Conservation (phyloP, 148 eudicot species). For the Heliamphora exappendiculata region DNA sequence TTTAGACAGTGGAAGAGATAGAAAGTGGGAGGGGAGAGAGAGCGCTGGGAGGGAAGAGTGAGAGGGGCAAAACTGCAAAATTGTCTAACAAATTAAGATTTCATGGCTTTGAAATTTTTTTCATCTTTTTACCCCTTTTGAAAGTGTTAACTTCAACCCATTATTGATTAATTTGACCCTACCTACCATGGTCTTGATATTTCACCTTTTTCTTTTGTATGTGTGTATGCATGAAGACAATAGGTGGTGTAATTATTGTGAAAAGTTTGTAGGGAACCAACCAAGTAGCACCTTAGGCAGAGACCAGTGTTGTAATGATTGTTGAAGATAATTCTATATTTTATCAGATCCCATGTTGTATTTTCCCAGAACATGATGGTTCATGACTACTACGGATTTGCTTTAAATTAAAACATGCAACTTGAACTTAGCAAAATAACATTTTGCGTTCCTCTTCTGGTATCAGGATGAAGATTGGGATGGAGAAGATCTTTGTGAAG, state of each 20-base stretch:
- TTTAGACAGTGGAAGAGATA: too few species aligned
- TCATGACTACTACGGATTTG: background rate
- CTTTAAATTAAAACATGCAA: background rate
- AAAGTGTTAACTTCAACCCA: too few species aligned
- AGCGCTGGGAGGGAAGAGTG: too few species aligned
- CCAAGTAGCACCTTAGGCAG: background rate
- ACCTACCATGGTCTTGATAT: too few species aligned
- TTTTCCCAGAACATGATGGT: background rate
- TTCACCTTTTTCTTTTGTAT: too few species aligned
- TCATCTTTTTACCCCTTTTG: too few species aligned
- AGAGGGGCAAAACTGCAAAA: too few species aligned
- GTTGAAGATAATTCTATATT: background rate
- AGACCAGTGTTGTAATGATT: background rate
- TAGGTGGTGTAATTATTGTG: background rate
- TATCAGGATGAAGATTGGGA: constrained; percentile 82
- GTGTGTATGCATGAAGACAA: background rate
- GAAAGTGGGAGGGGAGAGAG: too few species aligned
- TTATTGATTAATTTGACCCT: too few species aligned
- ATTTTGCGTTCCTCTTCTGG: constrained; percentile 12
- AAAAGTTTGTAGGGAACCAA: background rate
- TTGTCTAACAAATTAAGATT: too few species aligned
- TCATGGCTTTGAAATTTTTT: too few species aligned
- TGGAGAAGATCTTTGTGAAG: constrained; percentile 68
- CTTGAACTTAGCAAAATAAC: constrained; percentile 6
- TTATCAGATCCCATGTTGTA: background rate